Evolutionary conservation across 345 rosid species (phyloP).

Genomic region (Brassica nigra): DNA sequence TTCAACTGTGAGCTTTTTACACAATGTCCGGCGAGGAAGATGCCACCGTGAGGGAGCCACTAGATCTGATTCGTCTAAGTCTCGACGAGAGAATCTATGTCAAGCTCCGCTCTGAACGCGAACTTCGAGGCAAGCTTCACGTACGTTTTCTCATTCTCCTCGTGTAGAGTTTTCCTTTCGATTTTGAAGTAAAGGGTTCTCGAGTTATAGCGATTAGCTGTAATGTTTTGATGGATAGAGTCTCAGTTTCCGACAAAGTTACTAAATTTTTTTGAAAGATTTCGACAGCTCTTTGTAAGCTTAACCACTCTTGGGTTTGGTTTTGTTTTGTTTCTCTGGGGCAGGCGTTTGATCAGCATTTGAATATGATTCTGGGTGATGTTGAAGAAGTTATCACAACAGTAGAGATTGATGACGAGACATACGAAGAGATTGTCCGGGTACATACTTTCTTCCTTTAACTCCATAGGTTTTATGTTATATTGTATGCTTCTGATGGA

Average conservation of each 20-base stretch:
- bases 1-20: neutral
- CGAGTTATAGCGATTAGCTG: neutral
- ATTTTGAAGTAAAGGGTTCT: neutral
- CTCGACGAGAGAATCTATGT: conserved; percentile 99
- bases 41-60: conserved; percentile 92
- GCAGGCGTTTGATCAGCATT: conserved; percentile 99
- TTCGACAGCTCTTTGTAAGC: neutral
- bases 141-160: conserved; percentile 35
- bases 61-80: conserved; percentile 95
- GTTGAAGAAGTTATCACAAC: conserved; percentile 97
- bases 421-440: conserved; percentile 98
- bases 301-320: neutral
- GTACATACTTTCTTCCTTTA: conserved; percentile 44
- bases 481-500: no score
- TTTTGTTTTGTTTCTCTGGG: conserved; percentile 16
- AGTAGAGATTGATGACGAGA: conserved; percentile 97
- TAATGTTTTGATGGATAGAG: neutral
- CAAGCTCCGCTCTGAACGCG: conserved; percentile 99
- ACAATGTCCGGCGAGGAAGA: conserved; percentile 92
- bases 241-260: neutral
- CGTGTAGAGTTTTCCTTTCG: neutral
- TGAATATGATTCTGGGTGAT: conserved; percentile 98
- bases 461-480: neutral
- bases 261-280: neutral
- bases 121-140: conserved; percentile 99